Base-by-base conservation (phyloP, 495 filamentous ascomycete species). In the Chaetomium fimeti region DNA sequence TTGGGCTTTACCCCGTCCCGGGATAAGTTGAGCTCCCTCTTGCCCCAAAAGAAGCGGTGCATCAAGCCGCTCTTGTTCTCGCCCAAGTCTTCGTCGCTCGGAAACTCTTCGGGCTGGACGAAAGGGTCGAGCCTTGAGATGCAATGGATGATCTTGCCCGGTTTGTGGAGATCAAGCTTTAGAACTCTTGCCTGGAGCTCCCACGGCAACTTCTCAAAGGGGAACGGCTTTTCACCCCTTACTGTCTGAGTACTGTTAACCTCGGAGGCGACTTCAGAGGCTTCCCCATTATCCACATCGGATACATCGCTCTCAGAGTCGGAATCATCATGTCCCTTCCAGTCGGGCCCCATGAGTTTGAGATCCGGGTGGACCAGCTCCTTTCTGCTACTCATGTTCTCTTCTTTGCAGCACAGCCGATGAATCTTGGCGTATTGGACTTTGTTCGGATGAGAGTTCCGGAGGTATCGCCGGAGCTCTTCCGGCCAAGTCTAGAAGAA, bases 81-180 rank as follows among this genome's bases (percentile, higher is more conserved):
- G 8, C 36, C 60, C 3, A 67, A 59, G 6, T 68, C 60, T 22
- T 68, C 66, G 1, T 47, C 29, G 1, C 43, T 38, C 0, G 76
- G 74, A 24, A 71, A 66, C 0, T 52, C 25, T 0, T 55, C 18
- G n/a, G 72, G 72, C 8, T 65, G 56, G 4, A 68, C 63, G 0
- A 42, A 60, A 9, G 66, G 70, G 32, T 81, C 79, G 0, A 81
- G 68, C 3, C 79, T 68, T 0, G 79, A 80, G 16, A 81, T 62
- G 61, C 69, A 73, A 36, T 81, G 78, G 15, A 81, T 47, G 0
- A 79, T 63, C 2, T 61, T 15, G 2, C 67, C 48, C 5, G 66
- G 15, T 27, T 71, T 74, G 60, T 68, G 57, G 5, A 79, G 66
- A 9, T 75, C 49, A 0, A 66, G 11, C 28, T 57, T 66, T 49